Base-by-base conservation (phyloP, 148 eudicot genomes). In the Cornus kousa region DNA sequence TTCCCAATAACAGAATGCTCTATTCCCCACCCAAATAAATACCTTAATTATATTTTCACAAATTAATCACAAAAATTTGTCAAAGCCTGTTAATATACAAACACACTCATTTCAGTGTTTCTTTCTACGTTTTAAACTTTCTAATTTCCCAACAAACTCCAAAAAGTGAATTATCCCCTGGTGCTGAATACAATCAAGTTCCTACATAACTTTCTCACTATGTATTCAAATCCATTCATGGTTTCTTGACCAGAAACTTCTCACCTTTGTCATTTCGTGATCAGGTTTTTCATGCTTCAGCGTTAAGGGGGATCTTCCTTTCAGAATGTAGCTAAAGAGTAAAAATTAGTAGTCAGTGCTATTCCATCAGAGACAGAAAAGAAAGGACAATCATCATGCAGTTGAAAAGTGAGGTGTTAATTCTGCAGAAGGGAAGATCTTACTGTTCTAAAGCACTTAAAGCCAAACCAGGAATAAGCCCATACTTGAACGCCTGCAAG, bases 201-300 rank as follows among this genome's bases (percentile, higher is more conserved):
- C 48, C 48, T 43, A 43, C 59, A 12, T 53, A 53, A 53, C 5
- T 62, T n/a, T 62, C 24, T 62, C 66, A 17, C 23, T 62, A 19
- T 62, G 23, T 19, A 0, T 62, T 19, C 20, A 57, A 57, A 57
- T 3, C 20, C 62, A 57, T 16, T 17, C 37, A 28, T 32, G 7
- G 5, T 39, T 10, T 66, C 12, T 55, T 23, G 17, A 43, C 46
- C 53, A 70, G 35, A n/a, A 74, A 77, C 16, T 79, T 79, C 91
- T 81, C 71, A 96, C 99, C 46, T 86, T 80, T 72, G 94, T 96
- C 73, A 97, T 87, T 84, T 90, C 89, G 77, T 92, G 95, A 85
- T 96, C 99, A 72, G 97, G 95, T 84, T 86, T 90, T 76, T 96
- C 92, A 89, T 96, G 99, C 89, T 87, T 92, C 77, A 96, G 77